Conservation (phyloP, 805 yeast genomes). For the Spathaspora hagerdaliae region DNA sequence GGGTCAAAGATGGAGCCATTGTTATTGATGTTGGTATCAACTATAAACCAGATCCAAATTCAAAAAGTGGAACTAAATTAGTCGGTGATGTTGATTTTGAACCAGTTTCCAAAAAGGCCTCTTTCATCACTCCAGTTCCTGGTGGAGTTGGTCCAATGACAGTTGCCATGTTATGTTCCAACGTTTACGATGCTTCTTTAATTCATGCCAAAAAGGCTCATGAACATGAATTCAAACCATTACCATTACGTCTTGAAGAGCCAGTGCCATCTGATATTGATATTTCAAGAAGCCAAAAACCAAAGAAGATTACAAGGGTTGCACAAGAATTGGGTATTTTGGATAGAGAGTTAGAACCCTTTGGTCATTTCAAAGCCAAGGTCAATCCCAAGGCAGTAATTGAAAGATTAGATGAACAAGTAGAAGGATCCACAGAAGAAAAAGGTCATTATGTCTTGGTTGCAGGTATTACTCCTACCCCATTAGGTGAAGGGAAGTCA, state of each 20-base stretch:
- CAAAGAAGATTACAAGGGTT: slow-evolving; percentile 71
- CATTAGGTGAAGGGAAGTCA: slow-evolving; percentile 96
- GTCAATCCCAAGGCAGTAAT: slow-evolving; percentile 62
- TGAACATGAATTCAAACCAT: slow-evolving; percentile 48
- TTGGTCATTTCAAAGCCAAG: slow-evolving; percentile 88
- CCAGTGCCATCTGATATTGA: slow-evolving; percentile 93
- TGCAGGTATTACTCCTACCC: slow-evolving; percentile 98
- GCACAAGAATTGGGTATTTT: slow-evolving; percentile 82
- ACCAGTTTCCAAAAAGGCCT: slow-evolving; percentile 57
- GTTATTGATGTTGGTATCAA: slow-evolving; percentile 96
- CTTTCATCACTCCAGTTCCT: slow-evolving; percentile 90
- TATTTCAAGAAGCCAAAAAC: slow-evolving; percentile 83
- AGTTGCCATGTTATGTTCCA: slow-evolving; percentile 88
- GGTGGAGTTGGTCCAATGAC: slow-evolving; percentile 99
- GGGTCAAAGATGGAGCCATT: slow-evolving; percentile 80
- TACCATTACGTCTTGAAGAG: slow-evolving; percentile 42
- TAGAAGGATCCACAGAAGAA: slow-evolving; percentile 57
- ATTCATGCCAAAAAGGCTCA: slow-evolving; percentile 46
- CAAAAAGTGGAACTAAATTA: slow-evolving; percentile 73
- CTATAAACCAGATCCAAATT: slow-evolving; percentile 70
- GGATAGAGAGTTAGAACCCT: slow-evolving; percentile 77
- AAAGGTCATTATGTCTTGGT: slow-evolving; percentile 88
- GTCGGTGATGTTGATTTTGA: slow-evolving; percentile 95
- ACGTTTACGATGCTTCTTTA: slow-evolving; percentile 78
- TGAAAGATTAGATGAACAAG: slow-evolving; percentile 55